Percentiles rank a stretch among this genome's conserved stretches.
Evolutionary conservation across 2,329 filamentous ascomycete species (phyloP).

Genomic region (Penicillium sp.): DNA sequence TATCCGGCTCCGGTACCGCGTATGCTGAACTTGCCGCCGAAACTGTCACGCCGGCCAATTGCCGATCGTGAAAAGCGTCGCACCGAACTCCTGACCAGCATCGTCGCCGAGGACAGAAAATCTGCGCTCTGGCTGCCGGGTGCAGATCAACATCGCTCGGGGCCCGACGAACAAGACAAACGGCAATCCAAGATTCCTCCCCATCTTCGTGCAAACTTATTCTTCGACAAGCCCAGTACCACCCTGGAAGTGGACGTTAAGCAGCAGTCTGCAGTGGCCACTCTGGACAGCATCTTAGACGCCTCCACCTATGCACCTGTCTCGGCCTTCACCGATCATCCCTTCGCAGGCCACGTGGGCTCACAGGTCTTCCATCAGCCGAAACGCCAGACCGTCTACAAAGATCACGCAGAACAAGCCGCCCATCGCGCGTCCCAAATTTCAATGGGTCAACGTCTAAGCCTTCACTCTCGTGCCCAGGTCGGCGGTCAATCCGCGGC

Average conservation of each 20-base stretch:
- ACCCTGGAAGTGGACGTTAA: slow-evolving; percentile 52
- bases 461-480: slow-evolving; percentile 1
- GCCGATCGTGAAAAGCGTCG: slow-evolving; percentile 62
- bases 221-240: slow-evolving; percentile 67
- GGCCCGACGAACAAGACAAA: slow-evolving; percentile 18
- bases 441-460: slow-evolving; percentile 19
- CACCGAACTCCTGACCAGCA: slow-evolving; percentile 63
- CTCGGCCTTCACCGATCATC: slow-evolving; percentile 84
- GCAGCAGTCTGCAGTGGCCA: slow-evolving; percentile 78
- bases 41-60: slow-evolving; percentile 68
- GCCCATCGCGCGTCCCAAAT: slow-evolving; percentile 29
- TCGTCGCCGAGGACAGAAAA: slow-evolving; percentile 51
- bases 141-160: slow-evolving; percentile 15
- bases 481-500: slow-evolving; percentile 1
- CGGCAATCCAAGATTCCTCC: slow-evolving; percentile 60
- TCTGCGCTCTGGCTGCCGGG: slow-evolving; percentile 44
- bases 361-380: slow-evolving; percentile 64
- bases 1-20: slow-evolving; percentile 92
- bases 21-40: slow-evolving; percentile 86
- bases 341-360: slow-evolving; percentile 70
- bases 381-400: slow-evolving; percentile 24
- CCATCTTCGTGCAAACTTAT: slow-evolving; percentile 82
- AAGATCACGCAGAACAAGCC: slow-evolving; percentile 20
- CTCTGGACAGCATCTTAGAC: slow-evolving; percentile 84
- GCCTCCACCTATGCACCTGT: slow-evolving; percentile 84